These are phyloP conservation scores for Handroanthus guayacan DNA, from an alignment of 257 asterid genomes.

Conservation along the genomic window DNA sequence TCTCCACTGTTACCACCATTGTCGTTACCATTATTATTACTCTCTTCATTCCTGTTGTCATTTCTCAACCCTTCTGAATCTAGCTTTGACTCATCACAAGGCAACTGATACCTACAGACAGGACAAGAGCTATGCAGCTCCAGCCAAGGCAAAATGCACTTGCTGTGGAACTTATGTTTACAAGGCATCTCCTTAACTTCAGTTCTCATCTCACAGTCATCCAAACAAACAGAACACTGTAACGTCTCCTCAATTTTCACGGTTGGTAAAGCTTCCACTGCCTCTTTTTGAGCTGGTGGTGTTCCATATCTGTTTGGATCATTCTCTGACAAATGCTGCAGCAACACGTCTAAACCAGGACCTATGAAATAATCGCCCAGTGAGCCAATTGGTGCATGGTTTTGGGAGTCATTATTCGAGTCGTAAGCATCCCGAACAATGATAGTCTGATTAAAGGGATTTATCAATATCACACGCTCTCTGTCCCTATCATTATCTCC, in stretches of 20 bases:
- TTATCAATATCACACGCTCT: constrained; percentile 70
- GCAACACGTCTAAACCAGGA: constrained; percentile 74
- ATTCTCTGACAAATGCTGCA: constrained; percentile 86
- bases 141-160: constrained; percentile 86
- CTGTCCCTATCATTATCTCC: constrained; percentile 39
- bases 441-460: constrained; percentile 72
- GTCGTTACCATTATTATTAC: constrained; percentile 1
- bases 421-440: constrained; percentile 60
- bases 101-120: constrained; percentile 75
- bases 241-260: constrained; percentile 53
- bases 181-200: constrained; percentile 88
- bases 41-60: constrained; percentile 32
- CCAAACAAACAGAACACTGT: constrained; percentile 85
- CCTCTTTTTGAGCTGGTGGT: constrained; percentile 82
- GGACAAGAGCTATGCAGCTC: constrained; percentile 96
- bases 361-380: constrained; percentile 82
- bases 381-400: constrained; percentile 59
- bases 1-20: constrained; percentile 33
- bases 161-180: constrained; percentile 74
- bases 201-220: constrained; percentile 72
- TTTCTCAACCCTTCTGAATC: constrained; percentile 43
- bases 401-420: constrained; percentile 39
- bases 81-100: constrained; percentile 71
- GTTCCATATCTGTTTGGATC: constrained; percentile 84
- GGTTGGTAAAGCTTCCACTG: constrained; percentile 67